Conservation (phyloP, 352 stramenopile species). For the Pythium scleroteichum region DNA sequence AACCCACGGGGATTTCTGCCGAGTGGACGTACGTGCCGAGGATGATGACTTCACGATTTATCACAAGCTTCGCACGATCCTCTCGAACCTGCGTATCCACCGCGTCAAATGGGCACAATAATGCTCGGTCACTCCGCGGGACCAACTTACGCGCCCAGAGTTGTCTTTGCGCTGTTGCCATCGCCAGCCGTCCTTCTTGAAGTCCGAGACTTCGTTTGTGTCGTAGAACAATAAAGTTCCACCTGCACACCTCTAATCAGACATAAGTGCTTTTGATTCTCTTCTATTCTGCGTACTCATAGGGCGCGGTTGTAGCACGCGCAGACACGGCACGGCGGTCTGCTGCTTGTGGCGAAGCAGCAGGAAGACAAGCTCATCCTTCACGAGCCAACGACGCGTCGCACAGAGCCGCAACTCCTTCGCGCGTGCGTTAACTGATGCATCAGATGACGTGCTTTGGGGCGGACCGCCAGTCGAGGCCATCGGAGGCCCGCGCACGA, state of each 20-base stretch:
- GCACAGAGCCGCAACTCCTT: slow-evolving; percentile 31
- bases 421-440: slow-evolving; percentile 19
- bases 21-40: slow-evolving; percentile 86
- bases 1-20: slow-evolving; percentile 57
- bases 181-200: slow-evolving; percentile 85
- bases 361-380: slow-evolving; percentile 81
- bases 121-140: no score
- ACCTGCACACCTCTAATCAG: slow-evolving; percentile 35
- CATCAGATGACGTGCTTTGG: neutral
- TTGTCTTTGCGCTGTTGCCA: slow-evolving; percentile 89
- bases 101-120: neutral
- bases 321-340: slow-evolving; percentile 43
- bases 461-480: neutral
- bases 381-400: slow-evolving; percentile 74
- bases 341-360: slow-evolving; percentile 50
- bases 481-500: slow-evolving; percentile 1
- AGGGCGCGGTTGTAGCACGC: slow-evolving; percentile 46
- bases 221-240: slow-evolving; percentile 77
- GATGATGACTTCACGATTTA: slow-evolving; percentile 82
- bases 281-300: slow-evolving; percentile 45
- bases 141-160: slow-evolving; percentile 49
- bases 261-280: no score
- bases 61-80: slow-evolving; percentile 82
- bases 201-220: slow-evolving; percentile 57
- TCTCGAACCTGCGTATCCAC: slow-evolving; percentile 58